Conservation (phyloP, 768 basidiomycete genomes). For the Boletus rubescentipes region DNA sequence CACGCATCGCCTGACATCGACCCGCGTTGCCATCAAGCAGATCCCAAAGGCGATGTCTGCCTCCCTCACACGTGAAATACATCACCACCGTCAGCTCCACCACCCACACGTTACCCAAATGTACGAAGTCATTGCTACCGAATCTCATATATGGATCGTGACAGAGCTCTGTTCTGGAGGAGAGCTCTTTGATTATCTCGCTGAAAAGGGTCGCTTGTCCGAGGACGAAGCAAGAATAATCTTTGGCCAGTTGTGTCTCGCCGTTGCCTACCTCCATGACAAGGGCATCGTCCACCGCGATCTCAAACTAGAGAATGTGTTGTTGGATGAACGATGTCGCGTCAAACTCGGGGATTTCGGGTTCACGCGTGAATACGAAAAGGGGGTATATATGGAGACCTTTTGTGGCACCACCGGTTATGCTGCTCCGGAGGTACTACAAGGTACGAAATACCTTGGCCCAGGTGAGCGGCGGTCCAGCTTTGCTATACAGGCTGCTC, state of each 20-base stretch:
- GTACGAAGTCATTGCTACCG: slow-evolving; percentile 97
- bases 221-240: slow-evolving; percentile 83
- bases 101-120: slow-evolving; percentile 95
- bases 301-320: slow-evolving; percentile 92
- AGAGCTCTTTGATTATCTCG: slow-evolving; percentile 97
- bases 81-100: slow-evolving; percentile 95
- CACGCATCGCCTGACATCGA: slow-evolving; percentile 83
- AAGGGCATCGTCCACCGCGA: slow-evolving; percentile 96
- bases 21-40: slow-evolving; percentile 95
- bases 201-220: slow-evolving; percentile 84
- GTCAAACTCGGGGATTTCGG: slow-evolving; percentile 96
- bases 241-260: slow-evolving; percentile 96
- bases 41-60: slow-evolving; percentile 93
- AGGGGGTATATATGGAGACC: slow-evolving; percentile 78
- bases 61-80: slow-evolving; percentile 92
- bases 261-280: slow-evolving; percentile 89
- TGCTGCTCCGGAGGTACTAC: slow-evolving; percentile 90
- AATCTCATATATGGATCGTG: slow-evolving; percentile 93
- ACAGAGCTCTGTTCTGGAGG: slow-evolving; percentile 96
- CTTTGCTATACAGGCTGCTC: slow-evolving; percentile 1
- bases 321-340: slow-evolving; percentile 86
- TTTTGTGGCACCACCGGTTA: slow-evolving; percentile 96
- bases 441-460: slow-evolving; percentile 85
- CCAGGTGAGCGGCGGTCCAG: slow-evolving; percentile 55
- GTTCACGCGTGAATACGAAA: slow-evolving; percentile 90